These are phyloP conservation scores for Kodamaea laetipori DNA, from an alignment of 805 yeast species.

Conservation along the genomic window DNA sequence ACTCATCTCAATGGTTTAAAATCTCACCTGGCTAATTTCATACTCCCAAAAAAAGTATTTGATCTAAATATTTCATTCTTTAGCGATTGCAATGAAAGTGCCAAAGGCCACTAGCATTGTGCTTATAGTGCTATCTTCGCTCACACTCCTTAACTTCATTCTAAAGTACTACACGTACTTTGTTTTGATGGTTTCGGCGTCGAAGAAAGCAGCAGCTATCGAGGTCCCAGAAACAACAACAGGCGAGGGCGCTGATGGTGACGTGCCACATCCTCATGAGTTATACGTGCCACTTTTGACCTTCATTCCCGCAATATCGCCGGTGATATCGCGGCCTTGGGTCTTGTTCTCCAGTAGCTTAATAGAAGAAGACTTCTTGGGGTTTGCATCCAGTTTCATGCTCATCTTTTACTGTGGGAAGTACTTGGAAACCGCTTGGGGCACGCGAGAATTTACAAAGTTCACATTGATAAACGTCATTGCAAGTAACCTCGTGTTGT, in stretches of 20 bases:
- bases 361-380: slow-evolving; percentile 46
- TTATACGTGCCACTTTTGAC: slow-evolving; percentile 53
- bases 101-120: slow-evolving; percentile 38
- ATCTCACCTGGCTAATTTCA: not conserved
- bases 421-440: slow-evolving; percentile 70
- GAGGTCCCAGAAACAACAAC: slow-evolving; percentile 30
- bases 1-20: not conserved
- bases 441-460: slow-evolving; percentile 50
- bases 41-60: not conserved
- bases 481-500: slow-evolving; percentile 38
- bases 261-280: slow-evolving; percentile 47
- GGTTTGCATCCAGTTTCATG: slow-evolving; percentile 38
- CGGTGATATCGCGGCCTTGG: slow-evolving; percentile 49
- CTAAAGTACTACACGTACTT: slow-evolving; percentile 42
- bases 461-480: slow-evolving; percentile 45
- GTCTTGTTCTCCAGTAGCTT: slow-evolving; percentile 49
- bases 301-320: slow-evolving; percentile 47
- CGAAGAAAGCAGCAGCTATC: slow-evolving; percentile 23
- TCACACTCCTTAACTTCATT: slow-evolving; percentile 35
- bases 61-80: not conserved
- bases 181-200: slow-evolving; percentile 34
- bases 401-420: slow-evolving; percentile 56
- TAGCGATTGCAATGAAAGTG: slow-evolving; percentile 33
- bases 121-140: slow-evolving; percentile 33
- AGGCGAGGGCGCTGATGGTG: slow-evolving; percentile 20